phyloP scores from a whole-genome alignment of 495 filamentous ascomycete species.

The Tetracladium setigerum region DNA sequence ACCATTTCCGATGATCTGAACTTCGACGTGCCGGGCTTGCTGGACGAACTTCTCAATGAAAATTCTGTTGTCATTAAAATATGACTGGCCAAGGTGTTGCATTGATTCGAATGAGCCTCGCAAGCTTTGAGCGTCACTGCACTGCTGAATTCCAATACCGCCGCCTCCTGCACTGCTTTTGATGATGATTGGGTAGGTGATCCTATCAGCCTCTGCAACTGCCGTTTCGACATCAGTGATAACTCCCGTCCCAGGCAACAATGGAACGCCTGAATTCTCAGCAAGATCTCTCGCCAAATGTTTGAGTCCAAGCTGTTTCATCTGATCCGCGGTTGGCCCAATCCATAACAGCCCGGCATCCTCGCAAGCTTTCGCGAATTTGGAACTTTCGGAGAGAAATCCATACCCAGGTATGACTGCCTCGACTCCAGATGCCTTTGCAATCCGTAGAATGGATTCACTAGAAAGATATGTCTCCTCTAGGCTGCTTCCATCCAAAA shows the following conservation, averaged over 20 bases:
- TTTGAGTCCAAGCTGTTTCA: slow-evolving; percentile 95
- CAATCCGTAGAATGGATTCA: slow-evolving; percentile 71
- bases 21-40: slow-evolving; percentile 53
- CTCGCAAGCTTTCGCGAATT: slow-evolving; percentile 75
- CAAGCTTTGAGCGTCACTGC: slow-evolving; percentile 28
- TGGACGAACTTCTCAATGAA: slow-evolving; percentile 17
- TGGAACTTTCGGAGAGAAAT: slow-evolving; percentile 87
- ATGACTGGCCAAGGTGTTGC: slow-evolving; percentile 15
- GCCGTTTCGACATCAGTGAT: neutral
- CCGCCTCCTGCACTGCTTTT: slow-evolving; percentile 53
- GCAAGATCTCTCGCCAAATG: slow-evolving; percentile 85
- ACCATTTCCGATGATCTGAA: slow-evolving; percentile 63
- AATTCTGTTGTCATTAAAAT: slow-evolving; percentile 13
- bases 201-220: slow-evolving; percentile 2
- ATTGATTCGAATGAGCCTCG: slow-evolving; percentile 34
- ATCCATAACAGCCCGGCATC: slow-evolving; percentile 88
- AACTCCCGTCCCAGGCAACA: slow-evolving; percentile 63
- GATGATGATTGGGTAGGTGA: slow-evolving; percentile 33
- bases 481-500: slow-evolving; percentile 35
- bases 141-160: slow-evolving; percentile 42
- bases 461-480: slow-evolving; percentile 11
- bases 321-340: slow-evolving; percentile 80
- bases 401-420: slow-evolving; percentile 94
- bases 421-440: slow-evolving; percentile 65
- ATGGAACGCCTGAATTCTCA: slow-evolving; percentile 80